Evolutionary conservation across 2,329 filamentous ascomycete species (phyloP).

Genomic region (Diaporthe velutina): DNA sequence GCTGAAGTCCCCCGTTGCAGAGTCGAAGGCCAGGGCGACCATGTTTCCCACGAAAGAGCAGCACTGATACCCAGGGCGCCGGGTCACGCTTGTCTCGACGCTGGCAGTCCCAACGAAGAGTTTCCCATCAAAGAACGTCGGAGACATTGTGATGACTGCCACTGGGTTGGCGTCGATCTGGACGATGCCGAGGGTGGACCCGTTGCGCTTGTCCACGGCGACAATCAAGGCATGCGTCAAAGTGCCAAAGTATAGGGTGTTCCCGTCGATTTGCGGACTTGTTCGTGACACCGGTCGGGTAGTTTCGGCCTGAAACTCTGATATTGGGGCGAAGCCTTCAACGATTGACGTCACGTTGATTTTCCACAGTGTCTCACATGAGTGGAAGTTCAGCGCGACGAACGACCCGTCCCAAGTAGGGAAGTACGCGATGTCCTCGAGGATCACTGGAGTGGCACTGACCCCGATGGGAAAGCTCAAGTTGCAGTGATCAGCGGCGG

Average conservation of each 20-base stretch:
- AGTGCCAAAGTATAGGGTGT: background rate
- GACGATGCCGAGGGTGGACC: background rate
- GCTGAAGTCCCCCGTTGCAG: background rate
- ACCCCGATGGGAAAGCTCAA: background rate
- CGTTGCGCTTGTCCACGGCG: background rate
- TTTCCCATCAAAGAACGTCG: background rate
- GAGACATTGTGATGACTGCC: background rate
- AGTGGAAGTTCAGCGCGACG: background rate
- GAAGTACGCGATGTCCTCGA: background rate
- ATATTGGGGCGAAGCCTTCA: background rate
- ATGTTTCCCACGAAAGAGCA: background rate
- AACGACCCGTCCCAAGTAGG: background rate
- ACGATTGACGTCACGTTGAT: background rate
- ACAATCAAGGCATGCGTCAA: background rate
- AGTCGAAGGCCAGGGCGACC: background rate
- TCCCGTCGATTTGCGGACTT: background rate
- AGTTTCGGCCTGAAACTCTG: background rate
- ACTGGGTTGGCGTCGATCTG: background rate
- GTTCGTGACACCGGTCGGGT: background rate
- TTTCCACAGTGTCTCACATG: background rate
- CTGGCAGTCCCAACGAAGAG: background rate
- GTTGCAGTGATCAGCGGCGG: background rate
- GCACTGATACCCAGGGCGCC: background rate
- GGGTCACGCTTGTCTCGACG: background rate
- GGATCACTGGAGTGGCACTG: background rate